Percentiles rank a stretch among this genome's conserved stretches.
Evolutionary conservation across 225 moss, liverwort and hornwort species (phyloP).

Genomic region (Physcomitrellopsis africana): DNA sequence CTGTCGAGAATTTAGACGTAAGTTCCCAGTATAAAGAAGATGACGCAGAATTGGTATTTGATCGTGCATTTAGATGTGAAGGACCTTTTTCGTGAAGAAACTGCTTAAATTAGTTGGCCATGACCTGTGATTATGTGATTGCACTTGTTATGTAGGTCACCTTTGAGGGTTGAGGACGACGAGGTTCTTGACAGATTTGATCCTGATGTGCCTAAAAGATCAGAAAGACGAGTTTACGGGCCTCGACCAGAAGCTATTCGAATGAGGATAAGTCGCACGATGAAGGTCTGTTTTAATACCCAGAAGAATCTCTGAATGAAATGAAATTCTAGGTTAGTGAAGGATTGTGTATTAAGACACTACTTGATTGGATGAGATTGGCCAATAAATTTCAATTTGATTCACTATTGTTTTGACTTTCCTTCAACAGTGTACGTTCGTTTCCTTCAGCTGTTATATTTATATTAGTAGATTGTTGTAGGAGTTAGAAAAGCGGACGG

Average conservation of each 20-base stretch:
- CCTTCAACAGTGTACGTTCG: not conserved
- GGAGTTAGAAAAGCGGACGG: conserved; percentile 84
- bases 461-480: conserved; percentile 47
- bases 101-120: not conserved
- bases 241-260: conserved; percentile 67
- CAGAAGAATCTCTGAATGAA: no score
- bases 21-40: not conserved
- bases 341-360: no score
- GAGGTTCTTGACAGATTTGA: conserved; percentile 72
- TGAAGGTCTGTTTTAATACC: conserved; percentile 51
- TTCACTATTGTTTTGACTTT: not conserved
- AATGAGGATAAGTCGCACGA: conserved; percentile 69
- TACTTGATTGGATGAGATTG: no score
- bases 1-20: not conserved
- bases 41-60: not conserved
- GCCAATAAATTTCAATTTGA: not conserved
- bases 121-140: not conserved
- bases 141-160: conserved; percentile 57
- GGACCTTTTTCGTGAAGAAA: not conserved
- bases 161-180: conserved; percentile 76
- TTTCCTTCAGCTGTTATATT: conserved; percentile 30
- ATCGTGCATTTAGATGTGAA: not conserved
- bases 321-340: no score
- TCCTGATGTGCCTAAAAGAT: conserved; percentile 47
- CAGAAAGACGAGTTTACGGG: conserved; percentile 63